Evolutionary conservation across 2,329 filamentous ascomycete genomes (phyloP).

Genomic region (Aspergillus unguis): DNA sequence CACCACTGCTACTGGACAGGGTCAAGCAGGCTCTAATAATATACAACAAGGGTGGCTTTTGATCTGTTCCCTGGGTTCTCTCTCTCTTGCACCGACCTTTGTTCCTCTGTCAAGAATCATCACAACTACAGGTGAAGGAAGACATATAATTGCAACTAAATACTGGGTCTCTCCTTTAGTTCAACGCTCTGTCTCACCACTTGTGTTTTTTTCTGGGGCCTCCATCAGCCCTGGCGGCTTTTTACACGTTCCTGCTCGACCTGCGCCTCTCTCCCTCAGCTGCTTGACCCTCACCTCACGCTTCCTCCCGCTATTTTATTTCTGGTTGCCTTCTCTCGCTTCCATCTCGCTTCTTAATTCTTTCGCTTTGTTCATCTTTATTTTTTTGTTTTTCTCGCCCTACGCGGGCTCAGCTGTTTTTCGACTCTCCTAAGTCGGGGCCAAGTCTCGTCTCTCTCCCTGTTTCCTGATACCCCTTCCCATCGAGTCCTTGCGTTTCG

Average conservation of each 20-base stretch:
- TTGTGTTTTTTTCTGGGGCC: constrained; percentile 16
- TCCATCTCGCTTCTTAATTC: constrained; percentile 4
- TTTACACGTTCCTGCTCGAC: constrained; percentile 22
- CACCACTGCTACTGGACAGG: not conserved
- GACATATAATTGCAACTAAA: constrained; percentile 2
- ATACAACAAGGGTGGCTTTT: no score
- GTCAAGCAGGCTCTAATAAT: no score
- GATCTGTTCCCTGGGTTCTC: no score
- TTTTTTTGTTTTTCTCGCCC: constrained; percentile 10
- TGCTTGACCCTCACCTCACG: constrained; percentile 9
- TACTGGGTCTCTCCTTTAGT: constrained; percentile 8
- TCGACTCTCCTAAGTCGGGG: constrained; percentile 10
- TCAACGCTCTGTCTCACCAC: constrained; percentile 12
- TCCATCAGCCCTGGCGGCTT: constrained; percentile 25
- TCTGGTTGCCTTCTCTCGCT: constrained; percentile 3
- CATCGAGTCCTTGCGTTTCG: constrained; percentile 18
- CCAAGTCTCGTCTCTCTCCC: constrained; percentile 11
- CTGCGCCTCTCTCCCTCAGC: constrained; percentile 15
- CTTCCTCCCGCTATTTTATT: constrained; percentile 14
- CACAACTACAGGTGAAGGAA: constrained; percentile 2
- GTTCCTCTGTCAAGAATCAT: not conserved
- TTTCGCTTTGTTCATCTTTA: constrained; percentile 14
- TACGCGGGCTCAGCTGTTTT: constrained; percentile 11
- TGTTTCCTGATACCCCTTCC: constrained; percentile 23
- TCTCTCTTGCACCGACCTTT: not conserved